A percentile compares a stretch with the other conserved stretches of the same genome.
Conservation (phyloP, 495 filamentous ascomycete genomes). For the Oleoguttula mirabilis region DNA sequence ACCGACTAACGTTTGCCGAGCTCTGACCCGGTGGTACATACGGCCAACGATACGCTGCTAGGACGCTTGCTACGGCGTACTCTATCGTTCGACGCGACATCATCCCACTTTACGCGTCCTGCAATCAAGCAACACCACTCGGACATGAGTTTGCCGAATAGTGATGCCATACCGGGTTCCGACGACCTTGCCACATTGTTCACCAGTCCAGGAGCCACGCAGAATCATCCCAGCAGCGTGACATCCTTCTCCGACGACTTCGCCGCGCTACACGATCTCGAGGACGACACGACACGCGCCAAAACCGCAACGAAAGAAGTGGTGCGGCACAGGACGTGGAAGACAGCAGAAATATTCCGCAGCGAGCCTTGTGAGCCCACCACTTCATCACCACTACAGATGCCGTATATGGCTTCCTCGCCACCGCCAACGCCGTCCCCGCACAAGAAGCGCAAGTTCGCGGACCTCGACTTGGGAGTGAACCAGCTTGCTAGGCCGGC, state of each 20-base stretch:
- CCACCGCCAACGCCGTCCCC: constrained; percentile 47
- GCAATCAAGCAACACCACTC: no score
- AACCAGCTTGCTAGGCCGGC: constrained; percentile 36
- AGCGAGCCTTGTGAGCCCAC: constrained; percentile 45
- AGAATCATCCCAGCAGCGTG: no score
- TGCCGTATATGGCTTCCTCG: constrained; percentile 55
- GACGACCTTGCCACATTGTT: no score
- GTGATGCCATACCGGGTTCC: no score
- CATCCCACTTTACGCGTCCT: background rate
- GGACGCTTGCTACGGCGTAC: no score
- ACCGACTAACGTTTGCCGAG: no score
- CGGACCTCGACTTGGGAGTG: constrained; percentile 11
- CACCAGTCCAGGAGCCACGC: no score
- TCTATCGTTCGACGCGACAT: background rate
- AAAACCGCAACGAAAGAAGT: constrained; percentile 43
- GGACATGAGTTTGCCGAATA: no score
- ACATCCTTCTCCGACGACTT: constrained; percentile 47
- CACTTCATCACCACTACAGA: constrained; percentile 35
- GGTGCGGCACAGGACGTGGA: constrained; percentile 52
- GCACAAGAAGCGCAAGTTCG: constrained; percentile 21
- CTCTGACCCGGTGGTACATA: no score
- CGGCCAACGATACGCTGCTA: no score
- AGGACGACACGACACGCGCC: constrained; percentile 37
- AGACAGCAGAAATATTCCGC: constrained; percentile 46
- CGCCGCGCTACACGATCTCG: constrained; percentile 42